Base-by-base conservation (phyloP, 2,329 filamentous ascomycete genomes). In the Tricladium varicosporioides region DNA sequence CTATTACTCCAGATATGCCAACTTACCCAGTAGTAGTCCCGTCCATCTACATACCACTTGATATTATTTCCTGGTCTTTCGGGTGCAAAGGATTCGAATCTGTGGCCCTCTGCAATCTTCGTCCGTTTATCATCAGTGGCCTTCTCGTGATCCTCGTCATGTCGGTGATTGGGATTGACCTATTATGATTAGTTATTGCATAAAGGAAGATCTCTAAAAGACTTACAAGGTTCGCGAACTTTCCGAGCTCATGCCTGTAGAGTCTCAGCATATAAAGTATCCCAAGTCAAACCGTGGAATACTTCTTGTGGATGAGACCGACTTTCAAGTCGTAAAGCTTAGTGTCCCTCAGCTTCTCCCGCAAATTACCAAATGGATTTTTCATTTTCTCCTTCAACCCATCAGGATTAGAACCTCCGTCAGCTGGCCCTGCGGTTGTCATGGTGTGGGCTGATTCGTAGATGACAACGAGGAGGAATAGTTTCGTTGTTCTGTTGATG, bases 21-120 rank as follows among this genome's bases (percentile, higher is more conserved):
- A 56, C 72, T 62, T 63, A 76, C 84, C 87, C 92, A 96, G 72
- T 94, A 95, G 73, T 99, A 99, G 74, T 97, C 89, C 60, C 92
- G 81, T 2, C 92, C 94, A 70, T 97, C 94, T 10, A 97, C 91
- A 74, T 97, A 97, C 92, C 93, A 99, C 76, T 97, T 97, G 70
- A 94, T 80, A 57, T 89, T 80, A 72, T 97, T 97, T 27, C 87
- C 88, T 10, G 93, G 86, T 45, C 87, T 85, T 70, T 93, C 87
- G 0, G 93, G 93, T 40, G 95, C 95, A 74, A 89, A 99, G 3
- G 91, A 96, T n/a, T 88, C 72, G 76, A 92, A 97, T 44, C 93
- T 86, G 70, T 97, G 86, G 13, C 83, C 80, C 57, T 93, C 83
- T 63, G 81, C 80, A 50, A 94, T 87, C 14, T 76, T 80, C 16